Evolutionary conservation across 164 flowering plant species (phyloP), one percentile per base, ranked within the genome.

Genomic region (Brasenia schreberi): DNA sequence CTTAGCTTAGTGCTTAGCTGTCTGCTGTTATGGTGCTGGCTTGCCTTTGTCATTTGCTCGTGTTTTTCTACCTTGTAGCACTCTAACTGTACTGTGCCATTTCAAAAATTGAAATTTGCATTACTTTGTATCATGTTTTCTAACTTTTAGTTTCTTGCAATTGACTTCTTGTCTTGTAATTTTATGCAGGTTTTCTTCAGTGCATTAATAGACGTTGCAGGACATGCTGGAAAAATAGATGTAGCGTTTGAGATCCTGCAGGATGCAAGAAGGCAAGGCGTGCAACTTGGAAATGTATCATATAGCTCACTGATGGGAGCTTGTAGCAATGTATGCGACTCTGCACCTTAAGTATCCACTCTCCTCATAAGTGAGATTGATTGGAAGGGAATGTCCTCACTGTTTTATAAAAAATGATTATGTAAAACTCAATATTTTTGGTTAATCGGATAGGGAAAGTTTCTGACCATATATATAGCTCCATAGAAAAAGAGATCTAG

Each of bases 301-400:
- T 91, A 89, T 70, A 84, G 96, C 81, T 94, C 97, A 44, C 72
- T 94, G 79, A 91, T 94, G 99, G 97, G 99, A 67, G 99, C 99
- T 42, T 91, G 99, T 77, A 69, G 96, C 78, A 87, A 88, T 76
- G 99, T 88, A 88, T 69, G 94, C 77, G 49, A 67, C 70, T 62
- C 64, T 23, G 27, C 27, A 23, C 1, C 27, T 23, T 23, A 23
- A 23, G 27, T 23, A 23, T 23, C 27, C 27, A 23, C 27, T 23
- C 27, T 23, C 27, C 27, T 23, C 27, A 23, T 23, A 23, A 23
- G 27, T 23, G 0, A 23, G 27, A 23, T 23, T 23, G 2, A 2
- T 23, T 23, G 27, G 27, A 23, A 23, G 27, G 27, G 27, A 23
- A 23, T 23, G 27, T 23, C 27, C 27, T 23, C 27, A 23, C 27